A percentile compares a stretch with the other conserved stretches of the same genome.
These are phyloP conservation scores for Akebia trifoliata DNA, from an alignment of 164 flowering plant species.

Conservation along the genomic window DNA sequence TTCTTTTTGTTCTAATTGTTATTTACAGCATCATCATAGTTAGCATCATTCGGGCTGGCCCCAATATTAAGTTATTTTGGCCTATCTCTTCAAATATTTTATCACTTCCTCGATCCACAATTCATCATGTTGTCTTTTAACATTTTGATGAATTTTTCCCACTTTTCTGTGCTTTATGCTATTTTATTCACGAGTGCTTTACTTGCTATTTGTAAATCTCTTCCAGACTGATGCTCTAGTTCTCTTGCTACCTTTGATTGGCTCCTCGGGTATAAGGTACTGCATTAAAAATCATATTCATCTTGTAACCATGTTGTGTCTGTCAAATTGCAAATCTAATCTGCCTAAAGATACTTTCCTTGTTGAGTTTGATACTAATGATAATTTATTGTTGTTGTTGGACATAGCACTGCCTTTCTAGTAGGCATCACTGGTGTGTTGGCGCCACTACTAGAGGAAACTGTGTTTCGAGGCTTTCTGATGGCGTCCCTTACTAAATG, in stretches of 20 bases:
- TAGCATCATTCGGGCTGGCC: no score
- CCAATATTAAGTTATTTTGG: background rate
- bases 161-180: background rate
- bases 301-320: background rate
- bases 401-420: conserved; percentile 69
- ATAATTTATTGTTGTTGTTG: no score
- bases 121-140: conserved; percentile 5
- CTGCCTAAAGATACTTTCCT: background rate
- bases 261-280: conserved; percentile 85
- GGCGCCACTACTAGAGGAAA: conserved; percentile 94
- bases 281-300: conserved; percentile 10
- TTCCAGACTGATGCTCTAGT: conserved; percentile 90
- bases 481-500: conserved; percentile 89
- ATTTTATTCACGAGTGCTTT: background rate
- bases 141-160: background rate
- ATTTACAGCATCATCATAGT: no score
- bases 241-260: conserved; percentile 85
- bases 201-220: conserved; percentile 4
- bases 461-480: conserved; percentile 85
- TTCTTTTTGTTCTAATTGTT: no score
- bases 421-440: conserved; percentile 83
- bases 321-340: background rate
- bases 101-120: background rate
- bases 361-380: no score
- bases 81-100: background rate